Evolutionary conservation across 2,329 filamentous ascomycete genomes (phyloP).

Genomic region (Botrytis elliptica): DNA sequence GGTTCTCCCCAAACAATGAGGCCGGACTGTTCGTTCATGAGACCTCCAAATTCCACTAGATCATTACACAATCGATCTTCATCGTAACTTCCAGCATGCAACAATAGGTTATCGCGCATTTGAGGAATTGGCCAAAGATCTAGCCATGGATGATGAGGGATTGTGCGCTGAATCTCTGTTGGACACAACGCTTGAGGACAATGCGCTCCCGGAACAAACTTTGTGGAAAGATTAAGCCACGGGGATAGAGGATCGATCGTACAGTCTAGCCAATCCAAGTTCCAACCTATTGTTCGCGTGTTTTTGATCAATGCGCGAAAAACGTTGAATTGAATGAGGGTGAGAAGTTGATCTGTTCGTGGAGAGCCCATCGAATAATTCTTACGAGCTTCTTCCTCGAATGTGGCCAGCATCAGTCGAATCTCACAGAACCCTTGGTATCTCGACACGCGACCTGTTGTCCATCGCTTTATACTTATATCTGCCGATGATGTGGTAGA

Average conservation of each 20-base stretch:
- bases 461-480: neutral
- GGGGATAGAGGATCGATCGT: conserved; percentile 36
- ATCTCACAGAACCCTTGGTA: neutral
- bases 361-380: conserved; percentile 2
- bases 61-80: conserved; percentile 48
- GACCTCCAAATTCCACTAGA: conserved; percentile 42
- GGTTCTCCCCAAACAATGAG: conserved; percentile 43
- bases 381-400: neutral
- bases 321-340: conserved; percentile 38
- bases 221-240: conserved; percentile 37
- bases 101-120: conserved; percentile 44
- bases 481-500: neutral
- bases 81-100: conserved; percentile 41
- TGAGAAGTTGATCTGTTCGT: conserved; percentile 9
- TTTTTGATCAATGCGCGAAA: conserved; percentile 43
- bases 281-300: conserved; percentile 28
- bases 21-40: conserved; percentile 35
- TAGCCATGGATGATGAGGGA: conserved; percentile 45
- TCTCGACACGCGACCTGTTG: neutral
- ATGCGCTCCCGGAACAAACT: conserved; percentile 38
- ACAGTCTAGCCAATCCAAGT: conserved; percentile 28
- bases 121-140: conserved; percentile 43
- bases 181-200: conserved; percentile 42
- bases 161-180: conserved; percentile 43
- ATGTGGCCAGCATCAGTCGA: neutral